Evolutionary conservation across 2,329 filamentous ascomycete species (phyloP), one percentile per base, ranked within the genome.

Genomic region (Amauroascus niger): DNA sequence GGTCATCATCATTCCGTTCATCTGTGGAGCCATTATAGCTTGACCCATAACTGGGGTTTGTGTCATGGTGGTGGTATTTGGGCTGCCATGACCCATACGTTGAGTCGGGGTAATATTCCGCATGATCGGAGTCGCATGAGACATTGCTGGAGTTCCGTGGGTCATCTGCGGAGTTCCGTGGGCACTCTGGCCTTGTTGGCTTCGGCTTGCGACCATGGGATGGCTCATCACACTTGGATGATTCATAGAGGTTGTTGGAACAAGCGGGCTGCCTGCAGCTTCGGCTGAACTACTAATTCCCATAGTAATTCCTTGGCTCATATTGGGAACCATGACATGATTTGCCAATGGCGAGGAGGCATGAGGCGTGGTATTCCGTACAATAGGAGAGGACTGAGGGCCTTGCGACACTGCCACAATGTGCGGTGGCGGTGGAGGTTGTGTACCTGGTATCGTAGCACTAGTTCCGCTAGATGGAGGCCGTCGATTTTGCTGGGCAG

Each of bases 401-500:
- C 65, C 69, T 61, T 74, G 72, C 11, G 65, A 61, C 32, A 58
- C 61, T 22, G 60, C 55, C 41, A 62, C 61, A 22, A 66, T 64
- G 41, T 69, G 67, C 24, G 67, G 65, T 32, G 67, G 66, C 52
- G 66, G 65, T 39, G 64, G 49, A 32, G 49, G 64, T 32, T 67
- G 65, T 28, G 53, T 53, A 18, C 52, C 59, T 6, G 55, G 53
- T 28, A 60, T 63, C 32, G 69, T 60, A 8, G 46, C 39, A 11
- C 64, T 66, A 55, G 70, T 73, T 57, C 72, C 58, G 62, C 75
- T 68, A 46, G 69, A 66, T 65, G 78, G 71, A 44, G 71, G 69
- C 62, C 80, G 79, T 24, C 77, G 71, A 48, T 78, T 76, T 58
- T 77, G 76, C 58, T 66, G 65, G 32, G 67, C 68, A 33, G 55